These are phyloP conservation scores for Botrytis hyacinthi DNA, from an alignment of 2,329 filamentous ascomycete species.

Conservation along the genomic window DNA sequence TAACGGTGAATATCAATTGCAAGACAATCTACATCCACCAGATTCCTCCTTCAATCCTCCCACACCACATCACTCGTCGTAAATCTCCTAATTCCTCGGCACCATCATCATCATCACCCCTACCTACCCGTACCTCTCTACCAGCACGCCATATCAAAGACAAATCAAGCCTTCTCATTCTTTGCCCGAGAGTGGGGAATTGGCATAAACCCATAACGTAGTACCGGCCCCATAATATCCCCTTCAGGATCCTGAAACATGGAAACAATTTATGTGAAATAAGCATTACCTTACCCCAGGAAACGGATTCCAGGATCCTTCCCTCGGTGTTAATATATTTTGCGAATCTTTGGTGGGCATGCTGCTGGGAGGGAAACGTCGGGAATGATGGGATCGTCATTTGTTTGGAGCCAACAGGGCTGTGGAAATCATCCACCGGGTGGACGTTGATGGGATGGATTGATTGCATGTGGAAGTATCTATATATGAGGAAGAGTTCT, in stretches of 20 bases:
- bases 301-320: not conserved
- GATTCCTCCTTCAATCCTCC: not conserved
- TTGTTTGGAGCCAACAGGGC: not conserved
- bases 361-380: not conserved
- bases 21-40: not conserved
- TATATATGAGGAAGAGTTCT: not conserved
- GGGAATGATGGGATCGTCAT: not conserved
- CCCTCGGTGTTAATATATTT: not conserved
- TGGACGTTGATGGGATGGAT: not conserved
- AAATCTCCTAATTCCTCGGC: not conserved
- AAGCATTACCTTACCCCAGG: not conserved
- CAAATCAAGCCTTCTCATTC: not conserved
- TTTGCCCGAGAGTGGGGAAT: not conserved
- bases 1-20: not conserved
- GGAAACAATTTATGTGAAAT: not conserved
- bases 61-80: not conserved
- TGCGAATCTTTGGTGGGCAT: not conserved
- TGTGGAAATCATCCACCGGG: not conserved
- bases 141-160: not conserved
- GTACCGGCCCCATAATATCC: not conserved
- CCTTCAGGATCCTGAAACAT: not conserved
- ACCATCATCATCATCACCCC: not conserved
- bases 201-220: not conserved
- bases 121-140: not conserved
- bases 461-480: not conserved